Percentiles rank a stretch among this genome's conserved stretches.
Conservation (phyloP, 2,329 filamentous ascomycete species). For the Dactylellina sp. region DNA sequence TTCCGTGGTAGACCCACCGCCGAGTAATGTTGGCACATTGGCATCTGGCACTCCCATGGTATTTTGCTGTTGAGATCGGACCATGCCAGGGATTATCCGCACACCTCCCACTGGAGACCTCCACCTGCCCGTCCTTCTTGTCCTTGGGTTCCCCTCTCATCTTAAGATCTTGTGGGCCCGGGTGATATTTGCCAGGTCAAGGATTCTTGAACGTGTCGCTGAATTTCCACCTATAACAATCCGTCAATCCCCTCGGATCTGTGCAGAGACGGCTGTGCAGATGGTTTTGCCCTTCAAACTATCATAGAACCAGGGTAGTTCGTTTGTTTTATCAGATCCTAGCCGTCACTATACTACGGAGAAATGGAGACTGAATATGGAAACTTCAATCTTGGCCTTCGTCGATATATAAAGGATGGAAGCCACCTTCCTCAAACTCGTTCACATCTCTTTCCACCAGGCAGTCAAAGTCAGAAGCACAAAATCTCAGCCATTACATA, state of each 20-base stretch:
- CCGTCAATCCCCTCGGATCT: not conserved
- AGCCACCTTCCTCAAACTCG: not conserved
- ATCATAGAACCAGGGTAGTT: too few relatives aligned
- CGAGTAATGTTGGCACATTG: not conserved
- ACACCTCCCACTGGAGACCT: conserved; percentile 7
- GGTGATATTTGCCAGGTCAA: conserved; percentile 14
- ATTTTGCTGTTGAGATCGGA: too few relatives aligned
- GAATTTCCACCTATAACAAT: conserved; percentile 48
- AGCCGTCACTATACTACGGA: not conserved
- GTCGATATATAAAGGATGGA: conserved; percentile 30
- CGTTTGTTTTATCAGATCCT: conserved; percentile 14
- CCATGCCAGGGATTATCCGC: not conserved
- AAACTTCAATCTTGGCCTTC: not conserved
- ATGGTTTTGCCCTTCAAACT: conserved; percentile 31
- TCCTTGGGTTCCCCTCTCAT: too few relatives aligned
- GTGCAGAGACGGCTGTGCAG: conserved; percentile 16
- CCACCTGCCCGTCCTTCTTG: too few relatives aligned
- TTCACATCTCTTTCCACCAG: conserved; percentile 6
- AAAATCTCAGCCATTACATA: conserved; percentile 5
- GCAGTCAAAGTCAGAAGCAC: conserved; percentile 27
- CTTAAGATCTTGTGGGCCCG: conserved; percentile 36
- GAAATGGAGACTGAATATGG: not conserved
- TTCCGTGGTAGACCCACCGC: conserved; percentile 51
- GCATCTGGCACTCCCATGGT: too few relatives aligned
- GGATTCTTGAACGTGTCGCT: conserved; percentile 21